Conservation (phyloP, 164 flowering plant genomes). For the Kalanchoe fedtschenkoi region DNA sequence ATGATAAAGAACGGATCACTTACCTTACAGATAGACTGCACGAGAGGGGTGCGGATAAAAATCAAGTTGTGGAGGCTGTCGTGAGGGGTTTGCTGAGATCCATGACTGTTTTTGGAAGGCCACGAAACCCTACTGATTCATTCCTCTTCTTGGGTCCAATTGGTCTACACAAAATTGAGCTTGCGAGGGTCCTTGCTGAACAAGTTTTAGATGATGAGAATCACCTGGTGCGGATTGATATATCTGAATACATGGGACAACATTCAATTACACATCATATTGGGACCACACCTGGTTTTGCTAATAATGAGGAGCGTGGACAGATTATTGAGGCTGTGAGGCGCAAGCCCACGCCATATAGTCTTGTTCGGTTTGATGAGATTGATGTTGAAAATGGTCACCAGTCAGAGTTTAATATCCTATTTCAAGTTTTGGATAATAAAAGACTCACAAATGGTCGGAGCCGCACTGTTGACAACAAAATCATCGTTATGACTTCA, state of each 20-base stretch:
- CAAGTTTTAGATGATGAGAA: slow-evolving; percentile 90
- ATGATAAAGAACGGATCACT: slow-evolving; percentile 62
- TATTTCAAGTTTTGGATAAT: slow-evolving; percentile 90
- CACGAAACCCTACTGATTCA: slow-evolving; percentile 84
- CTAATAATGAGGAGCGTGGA: slow-evolving; percentile 94
- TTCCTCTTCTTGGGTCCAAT: slow-evolving; percentile 85
- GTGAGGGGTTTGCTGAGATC: slow-evolving; percentile 85
- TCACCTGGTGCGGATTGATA: slow-evolving; percentile 62
- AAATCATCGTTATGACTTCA: slow-evolving; percentile 87
- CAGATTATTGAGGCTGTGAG: slow-evolving; percentile 90
- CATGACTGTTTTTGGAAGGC: slow-evolving; percentile 71
- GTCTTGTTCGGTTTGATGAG: slow-evolving; percentile 78
- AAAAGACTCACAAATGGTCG: slow-evolving; percentile 90
- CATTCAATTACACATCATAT: slow-evolving; percentile 77
- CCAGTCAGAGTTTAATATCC: slow-evolving; percentile 57
- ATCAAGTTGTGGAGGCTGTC: slow-evolving; percentile 65
- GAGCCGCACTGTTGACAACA: slow-evolving; percentile 82
- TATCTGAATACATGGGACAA: slow-evolving; percentile 97
- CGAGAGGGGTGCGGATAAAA: slow-evolving; percentile 75
- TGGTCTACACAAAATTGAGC: slow-evolving; percentile 91
- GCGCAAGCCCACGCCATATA: slow-evolving; percentile 70
- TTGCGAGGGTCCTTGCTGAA: slow-evolving; percentile 87
- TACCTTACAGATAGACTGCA: slow-evolving; percentile 75
- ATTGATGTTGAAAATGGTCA: slow-evolving; percentile 96
- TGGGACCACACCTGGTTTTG: slow-evolving; percentile 94